phyloP scores from a whole-genome alignment of 352 stramenopile species.

The Phytophthora citricola region DNA sequence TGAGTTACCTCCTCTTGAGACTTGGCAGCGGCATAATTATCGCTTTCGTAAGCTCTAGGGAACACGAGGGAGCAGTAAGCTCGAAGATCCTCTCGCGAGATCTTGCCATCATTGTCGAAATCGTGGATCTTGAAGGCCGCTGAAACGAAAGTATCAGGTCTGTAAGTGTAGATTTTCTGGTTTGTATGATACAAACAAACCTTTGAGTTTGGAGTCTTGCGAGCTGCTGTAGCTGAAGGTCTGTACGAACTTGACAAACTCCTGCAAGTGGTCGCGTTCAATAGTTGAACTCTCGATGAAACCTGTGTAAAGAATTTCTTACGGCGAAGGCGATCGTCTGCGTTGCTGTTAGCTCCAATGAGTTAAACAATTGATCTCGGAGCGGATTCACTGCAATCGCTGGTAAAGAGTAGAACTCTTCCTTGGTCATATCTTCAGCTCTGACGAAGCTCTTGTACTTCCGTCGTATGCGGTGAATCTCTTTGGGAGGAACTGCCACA shows the following conservation, averaged over 20 bases:
- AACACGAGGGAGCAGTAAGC: slow-evolving; percentile 56
- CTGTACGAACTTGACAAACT: slow-evolving; percentile 61
- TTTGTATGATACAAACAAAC: slow-evolving; percentile 14
- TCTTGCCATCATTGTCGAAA: slow-evolving; percentile 74
- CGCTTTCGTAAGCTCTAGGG: slow-evolving; percentile 37
- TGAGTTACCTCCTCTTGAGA: slow-evolving; percentile 40
- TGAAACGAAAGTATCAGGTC: slow-evolving; percentile 17
- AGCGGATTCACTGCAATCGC: slow-evolving; percentile 54
- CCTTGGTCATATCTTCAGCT: slow-evolving; percentile 59
- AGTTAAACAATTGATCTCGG: slow-evolving; percentile 51
- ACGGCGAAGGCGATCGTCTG: slow-evolving; percentile 51
- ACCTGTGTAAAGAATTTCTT: not conserved
- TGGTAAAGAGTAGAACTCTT: slow-evolving; percentile 58
- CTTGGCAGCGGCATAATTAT: slow-evolving; percentile 24
- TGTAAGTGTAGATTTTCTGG: not conserved
- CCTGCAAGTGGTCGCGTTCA: slow-evolving; percentile 35
- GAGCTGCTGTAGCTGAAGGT: slow-evolving; percentile 70
- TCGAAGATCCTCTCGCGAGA: slow-evolving; percentile 62
- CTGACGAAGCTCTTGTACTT: slow-evolving; percentile 46
- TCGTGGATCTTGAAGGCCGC: slow-evolving; percentile 77
- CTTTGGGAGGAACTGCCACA: slow-evolving; percentile 47
- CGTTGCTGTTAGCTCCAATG: slow-evolving; percentile 44
- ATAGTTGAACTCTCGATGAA: not conserved
- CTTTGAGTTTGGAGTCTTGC: slow-evolving; percentile 57
- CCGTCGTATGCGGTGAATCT: slow-evolving; percentile 61